Base-by-base conservation (phyloP, 163 green algal species). In the Volvox carteri region DNA sequence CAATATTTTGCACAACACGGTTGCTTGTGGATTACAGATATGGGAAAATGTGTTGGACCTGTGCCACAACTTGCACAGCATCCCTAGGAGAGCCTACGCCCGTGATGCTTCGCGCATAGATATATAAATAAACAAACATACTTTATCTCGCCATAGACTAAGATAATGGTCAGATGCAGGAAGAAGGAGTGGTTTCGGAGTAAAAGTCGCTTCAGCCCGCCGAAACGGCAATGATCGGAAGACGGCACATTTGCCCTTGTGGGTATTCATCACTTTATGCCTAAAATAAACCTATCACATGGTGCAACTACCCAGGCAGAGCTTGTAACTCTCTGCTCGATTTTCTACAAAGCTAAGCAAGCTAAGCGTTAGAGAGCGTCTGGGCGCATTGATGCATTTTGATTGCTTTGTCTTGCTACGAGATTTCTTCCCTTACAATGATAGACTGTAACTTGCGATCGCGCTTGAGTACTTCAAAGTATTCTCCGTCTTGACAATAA, bases 181-280 rank as follows among this genome's bases (percentile, higher is more conserved):
- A n/a, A n/a, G n/a, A n/a, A n/a, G n/a, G 28, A 65, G 11, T 72
- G 60, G 60, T 72, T 72, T 72, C 60, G 60, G 60, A 28, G 60
- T 28, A 72, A 39, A 16, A 23, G 54, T 37, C 2, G 60, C 7
- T 72, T 39, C 60, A 72, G 60, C 25, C 60, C 18, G 37, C 37
- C 60, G 60, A 72, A 72, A 72, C 9, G 60, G 60, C 18, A 72
- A 39, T 72, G 23, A 72, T 3, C 60, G 9, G 19, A 72, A 33
- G 3, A 39, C 37, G 4, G 25, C 18, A 28, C 60, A 72, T 19
- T 65, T 12, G 4, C 8, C 28, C n/a, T n/a, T n/a, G n/a, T 65
- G 3, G 7, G 54, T 65, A 65, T 12, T 65, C 5, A 65, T 65
- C 5, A 65, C 7, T 65, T 65, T 39, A 72, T 7, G 11, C 35